Evolutionary conservation across 2,329 filamentous ascomycete species (phyloP).

Genomic region (Aspergillus sojae): DNA sequence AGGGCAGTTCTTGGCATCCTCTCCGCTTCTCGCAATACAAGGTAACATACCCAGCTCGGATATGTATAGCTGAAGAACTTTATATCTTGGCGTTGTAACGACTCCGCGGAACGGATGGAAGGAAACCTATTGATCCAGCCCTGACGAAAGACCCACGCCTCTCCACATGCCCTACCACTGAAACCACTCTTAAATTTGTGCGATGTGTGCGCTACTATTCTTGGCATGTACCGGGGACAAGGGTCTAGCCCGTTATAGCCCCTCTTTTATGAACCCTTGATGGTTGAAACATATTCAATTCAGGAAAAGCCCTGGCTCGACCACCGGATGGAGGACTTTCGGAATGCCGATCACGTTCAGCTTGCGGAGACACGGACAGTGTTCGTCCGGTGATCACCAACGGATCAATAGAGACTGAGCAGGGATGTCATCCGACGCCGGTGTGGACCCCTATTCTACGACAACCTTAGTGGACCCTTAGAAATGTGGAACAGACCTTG

Average conservation of each 20-base stretch:
- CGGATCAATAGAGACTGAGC: not conserved
- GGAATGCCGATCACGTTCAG: not conserved
- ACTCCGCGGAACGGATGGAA: not conserved
- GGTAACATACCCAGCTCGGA: not conserved
- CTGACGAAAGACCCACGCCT: not conserved
- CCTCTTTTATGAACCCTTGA: too few species aligned
- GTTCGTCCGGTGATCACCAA: not conserved
- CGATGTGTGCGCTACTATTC: not conserved
- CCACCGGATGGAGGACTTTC: not conserved
- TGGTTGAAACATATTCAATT: not conserved
- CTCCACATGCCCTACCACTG: not conserved
- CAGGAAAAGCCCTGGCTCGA: not conserved
- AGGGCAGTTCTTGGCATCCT: not conserved
- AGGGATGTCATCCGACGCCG: not conserved
- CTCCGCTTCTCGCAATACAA: not conserved
- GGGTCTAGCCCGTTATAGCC: not conserved
- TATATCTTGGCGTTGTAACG: not conserved
- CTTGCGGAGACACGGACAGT: not conserved
- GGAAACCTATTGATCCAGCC: not conserved
- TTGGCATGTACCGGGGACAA: not conserved
- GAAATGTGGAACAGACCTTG: not conserved
- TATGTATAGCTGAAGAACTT: not conserved
- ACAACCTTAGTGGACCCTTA: not conserved
- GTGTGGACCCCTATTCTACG: not conserved
- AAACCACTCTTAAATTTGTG: not conserved